Base-by-base conservation (phyloP, 1,284 basidiomycete species). In the Ceratobasidium papillatum region DNA sequence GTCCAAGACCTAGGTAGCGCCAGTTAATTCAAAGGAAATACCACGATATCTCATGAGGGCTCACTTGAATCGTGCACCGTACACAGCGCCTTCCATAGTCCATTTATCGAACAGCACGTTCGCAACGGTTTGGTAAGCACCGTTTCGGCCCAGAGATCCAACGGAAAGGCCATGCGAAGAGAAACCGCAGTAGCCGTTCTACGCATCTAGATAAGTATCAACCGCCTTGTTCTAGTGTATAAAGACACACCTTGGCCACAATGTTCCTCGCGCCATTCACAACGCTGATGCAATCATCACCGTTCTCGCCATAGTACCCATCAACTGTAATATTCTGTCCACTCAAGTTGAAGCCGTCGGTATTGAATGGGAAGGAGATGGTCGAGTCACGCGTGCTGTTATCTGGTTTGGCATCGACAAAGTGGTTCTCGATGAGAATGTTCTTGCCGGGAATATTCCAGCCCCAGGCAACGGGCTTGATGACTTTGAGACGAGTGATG, bases 401-500 rank as follows among this genome's bases (percentile, higher is more conserved):
- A 32, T 83, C 80, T 3, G 84, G 84, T 61, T 80, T 79, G 1
- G 86, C 85, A 74, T 86, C 85, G 34, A 86, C 83, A 74, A 84
- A 84, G 59, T 85, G 83, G 78, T 86, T 82, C 75, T 83, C 80
- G 22, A 86, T 83, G 38, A 80, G 81, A 59, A 86, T 81, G 75
- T 86, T 84, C 76, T 80, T 79, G 0, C 85, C 85, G n/a, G 82
- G 82, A 41, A 86, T 75, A 75, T 84, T 83, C 81, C 83, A 84
- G 11, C 84, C 84, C 85, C 85, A 86, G 5, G 85, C 86, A 74
- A 86, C 81, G 19, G 86, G 86, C 75, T 86, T 86, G 78, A 84
- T 84, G 64, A 85, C 82, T 78, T 87, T 86, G 74, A 86, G 80
- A 59, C 83, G 80, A 27, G 79, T 79, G 64, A 86, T 80, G 27